A percentile compares a stretch with the other conserved stretches of the same genome.
Evolutionary conservation across 2,329 filamentous ascomycete species (phyloP).

Genomic region (Epichloe brachyelytri): DNA sequence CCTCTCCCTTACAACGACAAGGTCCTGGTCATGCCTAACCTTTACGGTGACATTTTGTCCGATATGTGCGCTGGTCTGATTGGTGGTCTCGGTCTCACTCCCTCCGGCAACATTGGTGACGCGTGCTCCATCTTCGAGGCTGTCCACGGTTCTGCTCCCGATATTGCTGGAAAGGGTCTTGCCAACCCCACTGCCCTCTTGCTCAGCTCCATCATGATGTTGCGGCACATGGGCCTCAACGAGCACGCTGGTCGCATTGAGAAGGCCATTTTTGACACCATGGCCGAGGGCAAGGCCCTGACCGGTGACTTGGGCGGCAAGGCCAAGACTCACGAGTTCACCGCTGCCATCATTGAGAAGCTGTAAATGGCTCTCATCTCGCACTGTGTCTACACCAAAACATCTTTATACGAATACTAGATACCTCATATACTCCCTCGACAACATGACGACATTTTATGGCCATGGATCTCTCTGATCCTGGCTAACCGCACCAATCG

Average conservation of each 20-base stretch:
- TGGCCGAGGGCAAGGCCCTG: slow-evolving; percentile 90
- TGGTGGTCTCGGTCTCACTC: slow-evolving; percentile 90
- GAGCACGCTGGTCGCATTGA: slow-evolving; percentile 80
- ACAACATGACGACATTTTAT: not conserved
- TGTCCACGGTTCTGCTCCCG: slow-evolving; percentile 91
- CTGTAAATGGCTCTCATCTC: slow-evolving; percentile 30
- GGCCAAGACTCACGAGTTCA: slow-evolving; percentile 91
- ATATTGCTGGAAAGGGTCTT: slow-evolving; percentile 90
- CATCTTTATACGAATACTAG: not conserved
- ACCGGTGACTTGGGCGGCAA: slow-evolving; percentile 95
- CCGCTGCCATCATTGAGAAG: slow-evolving; percentile 72
- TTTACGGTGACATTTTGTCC: slow-evolving; percentile 98
- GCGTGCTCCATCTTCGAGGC: slow-evolving; percentile 99
- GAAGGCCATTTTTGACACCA: slow-evolving; percentile 86
- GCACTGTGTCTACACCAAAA: not conserved
- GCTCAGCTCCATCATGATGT: slow-evolving; percentile 97
- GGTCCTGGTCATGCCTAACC: slow-evolving; percentile 94
- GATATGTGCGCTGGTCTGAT: slow-evolving; percentile 99
- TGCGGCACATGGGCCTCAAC: slow-evolving; percentile 91
- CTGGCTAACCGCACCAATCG: not conserved
- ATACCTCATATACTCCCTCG: not conserved
- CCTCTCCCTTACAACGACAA: slow-evolving; percentile 97
- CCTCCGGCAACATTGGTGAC: slow-evolving; percentile 96
- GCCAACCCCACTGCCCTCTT: slow-evolving; percentile 96
- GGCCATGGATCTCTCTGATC: not conserved